Conservation (phyloP, 2,329 filamentous ascomycete species). For the Ascochyta viciae-villosae region DNA sequence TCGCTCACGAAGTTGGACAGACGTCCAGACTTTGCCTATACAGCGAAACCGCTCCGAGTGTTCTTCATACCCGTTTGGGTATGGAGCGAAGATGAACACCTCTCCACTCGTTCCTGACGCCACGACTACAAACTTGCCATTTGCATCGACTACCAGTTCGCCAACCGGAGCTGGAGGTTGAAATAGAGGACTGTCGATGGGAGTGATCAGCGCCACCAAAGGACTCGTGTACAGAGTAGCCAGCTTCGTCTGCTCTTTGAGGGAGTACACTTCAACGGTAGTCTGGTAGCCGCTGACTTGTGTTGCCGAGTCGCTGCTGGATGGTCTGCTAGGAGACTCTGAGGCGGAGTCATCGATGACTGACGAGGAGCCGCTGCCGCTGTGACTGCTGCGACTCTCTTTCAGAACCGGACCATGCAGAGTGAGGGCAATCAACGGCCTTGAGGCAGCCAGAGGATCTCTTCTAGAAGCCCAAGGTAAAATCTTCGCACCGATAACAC, state of each 20-base stretch:
- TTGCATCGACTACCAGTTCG: conserved; percentile 75
- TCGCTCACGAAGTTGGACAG: conserved; percentile 66
- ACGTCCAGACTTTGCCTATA: conserved; percentile 91
- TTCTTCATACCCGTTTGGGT: conserved; percentile 36
- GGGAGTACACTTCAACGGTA: conserved; percentile 85
- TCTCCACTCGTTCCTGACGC: conserved; percentile 86
- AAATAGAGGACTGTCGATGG: conserved; percentile 67
- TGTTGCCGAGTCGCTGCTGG: conserved; percentile 33
- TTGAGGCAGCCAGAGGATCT: conserved; percentile 61
- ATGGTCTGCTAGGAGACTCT: conserved; percentile 47
- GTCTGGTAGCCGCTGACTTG: conserved; percentile 77
- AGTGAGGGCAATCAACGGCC: conserved; percentile 79
- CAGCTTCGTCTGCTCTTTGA: conserved; percentile 75
- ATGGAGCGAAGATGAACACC: conserved; percentile 72
- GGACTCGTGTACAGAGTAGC: conserved; percentile 77
- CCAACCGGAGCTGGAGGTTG: conserved; percentile 74
- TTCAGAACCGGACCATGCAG: conserved; percentile 77
- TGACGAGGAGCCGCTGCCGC: conserved; percentile 46
- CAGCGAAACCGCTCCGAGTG: conserved; percentile 63
- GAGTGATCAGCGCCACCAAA: conserved; percentile 64
- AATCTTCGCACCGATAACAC: conserved; percentile 82
- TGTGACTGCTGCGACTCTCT: conserved; percentile 47
- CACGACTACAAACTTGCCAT: conserved; percentile 73
- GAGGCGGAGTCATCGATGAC: conserved; percentile 47
- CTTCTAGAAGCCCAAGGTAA: conserved; percentile 70